Conservation (phyloP, 306 rosid species). For the Ochetophila trinervis region DNA sequence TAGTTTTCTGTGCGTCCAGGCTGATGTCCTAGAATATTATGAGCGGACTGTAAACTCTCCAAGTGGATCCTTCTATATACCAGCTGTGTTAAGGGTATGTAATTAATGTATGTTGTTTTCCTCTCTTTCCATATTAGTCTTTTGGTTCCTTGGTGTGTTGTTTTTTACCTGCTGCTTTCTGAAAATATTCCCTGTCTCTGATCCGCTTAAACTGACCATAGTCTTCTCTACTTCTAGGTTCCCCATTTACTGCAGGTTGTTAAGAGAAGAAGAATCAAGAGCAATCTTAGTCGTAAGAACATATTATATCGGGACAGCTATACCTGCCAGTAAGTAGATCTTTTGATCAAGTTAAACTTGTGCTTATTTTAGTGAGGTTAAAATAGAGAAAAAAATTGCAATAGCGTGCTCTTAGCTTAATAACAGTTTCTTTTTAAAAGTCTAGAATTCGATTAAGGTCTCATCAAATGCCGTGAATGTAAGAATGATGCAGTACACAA, state of each 20-base stretch:
- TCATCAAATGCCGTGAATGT: too few relatives aligned
- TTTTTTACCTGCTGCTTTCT: constrained; percentile 3
- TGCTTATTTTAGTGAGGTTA: neutral
- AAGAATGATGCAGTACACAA: too few relatives aligned
- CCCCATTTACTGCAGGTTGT: constrained; percentile 89
- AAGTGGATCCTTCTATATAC: constrained; percentile 82
- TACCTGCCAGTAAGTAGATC: constrained; percentile 78
- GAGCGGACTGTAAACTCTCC: constrained; percentile 89
- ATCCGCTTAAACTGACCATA: constrained; percentile 27
- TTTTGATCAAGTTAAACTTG: neutral
- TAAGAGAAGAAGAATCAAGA: constrained; percentile 71
- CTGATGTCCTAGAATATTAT: constrained; percentile 92
- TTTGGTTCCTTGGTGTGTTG: constrained; percentile 2
- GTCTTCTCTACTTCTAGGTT: constrained; percentile 51
- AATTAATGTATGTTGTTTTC: neutral
- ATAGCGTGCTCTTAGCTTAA: neutral
- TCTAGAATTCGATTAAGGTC: too few relatives aligned
- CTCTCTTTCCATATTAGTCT: constrained; percentile 12
- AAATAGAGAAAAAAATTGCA: neutral
- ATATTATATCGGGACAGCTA: constrained; percentile 76
- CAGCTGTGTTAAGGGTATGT: constrained; percentile 89
- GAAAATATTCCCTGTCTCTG: constrained; percentile 13
- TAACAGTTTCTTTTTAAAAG: too few relatives aligned
- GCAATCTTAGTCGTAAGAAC: constrained; percentile 79
- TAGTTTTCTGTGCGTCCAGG: constrained; percentile 51